Evolutionary conservation across 2,329 filamentous ascomycete genomes (phyloP), one percentile per base, ranked within the genome.

Genomic region (Paracorniculantispora psalliotae): DNA sequence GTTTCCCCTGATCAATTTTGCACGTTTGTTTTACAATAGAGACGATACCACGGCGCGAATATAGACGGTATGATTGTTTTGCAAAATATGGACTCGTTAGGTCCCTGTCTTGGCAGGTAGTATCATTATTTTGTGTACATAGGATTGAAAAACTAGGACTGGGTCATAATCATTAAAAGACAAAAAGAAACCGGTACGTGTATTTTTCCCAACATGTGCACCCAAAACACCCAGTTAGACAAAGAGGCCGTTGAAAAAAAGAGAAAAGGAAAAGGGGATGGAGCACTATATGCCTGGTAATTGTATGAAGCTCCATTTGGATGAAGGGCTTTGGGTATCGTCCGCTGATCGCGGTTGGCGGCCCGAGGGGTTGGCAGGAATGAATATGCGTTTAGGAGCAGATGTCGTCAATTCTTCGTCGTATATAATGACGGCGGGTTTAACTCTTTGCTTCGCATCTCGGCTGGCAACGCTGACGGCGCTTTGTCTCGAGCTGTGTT

Each of bases 381-480:
- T 69, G n/a, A 67, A 66, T 33, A 74, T 65, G 37, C 63, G 64
- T 46, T 57, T 67, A 9, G 68, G 58, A 1, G 59, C 54, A 37
- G 65, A 68, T 59, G 58, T 65, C 17, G 73, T 73, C 8, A 75
- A 66, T 39, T 72, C 69, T 50, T 73, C 67, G 59, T 75, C 73
- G 61, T 75, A 75, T 21, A 75, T 72, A n/a, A 75, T 66, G 41
- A 75, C 67, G 1, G 66, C 59, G 0, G 73, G 72, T 37, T 58
- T 61, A 15, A 57, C 48, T 15, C 30, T 66, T 54, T 17, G 61
- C 59, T 47, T 63, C n/a, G 62, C 61, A 26, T 67, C 63, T 50
- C 61, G 63, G 23, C 66, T 61, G 21, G 60, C 54, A 10, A 49
- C 35, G 35, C 59, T 61, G 10, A 51, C 25, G 23, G 8, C 56